phyloP scores from a whole-genome alignment of 257 asterid species.

The Datura wrightii region DNA sequence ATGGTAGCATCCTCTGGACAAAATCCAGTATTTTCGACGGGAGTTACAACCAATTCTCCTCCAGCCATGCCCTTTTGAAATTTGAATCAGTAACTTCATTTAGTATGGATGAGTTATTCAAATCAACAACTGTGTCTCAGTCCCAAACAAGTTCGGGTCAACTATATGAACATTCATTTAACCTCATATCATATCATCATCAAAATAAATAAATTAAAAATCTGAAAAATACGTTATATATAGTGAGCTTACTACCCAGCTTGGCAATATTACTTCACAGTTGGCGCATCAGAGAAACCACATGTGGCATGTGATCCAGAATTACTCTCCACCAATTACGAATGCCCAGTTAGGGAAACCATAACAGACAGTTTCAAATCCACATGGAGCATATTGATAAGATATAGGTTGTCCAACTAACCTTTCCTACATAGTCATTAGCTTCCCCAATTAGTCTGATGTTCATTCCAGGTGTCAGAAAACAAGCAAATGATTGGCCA shows the following conservation, averaged over 20 bases:
- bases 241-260: not conserved
- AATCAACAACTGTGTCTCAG: not conserved
- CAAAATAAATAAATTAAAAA: not conserved
- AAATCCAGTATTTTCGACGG: slow-evolving; percentile 78
- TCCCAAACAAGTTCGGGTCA: not conserved
- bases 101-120: not conserved
- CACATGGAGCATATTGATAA: not conserved
- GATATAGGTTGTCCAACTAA: slow-evolving; percentile 37
- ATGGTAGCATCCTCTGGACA: slow-evolving; percentile 91
- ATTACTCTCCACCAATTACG: not conserved
- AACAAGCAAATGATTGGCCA: slow-evolving; percentile 96
- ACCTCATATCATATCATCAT: slow-evolving; percentile 3
- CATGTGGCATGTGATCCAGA: slow-evolving; percentile 22
- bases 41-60: slow-evolving; percentile 88
- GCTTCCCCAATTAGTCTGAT: slow-evolving; percentile 93
- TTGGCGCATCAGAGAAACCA: not conserved
- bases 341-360: not conserved
- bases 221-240: not conserved
- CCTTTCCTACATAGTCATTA: slow-evolving; percentile 98
- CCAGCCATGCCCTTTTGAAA: slow-evolving; percentile 93
- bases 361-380: slow-evolving; percentile 24
- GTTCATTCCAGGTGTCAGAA: slow-evolving; percentile 98
- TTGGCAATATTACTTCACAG: not conserved
- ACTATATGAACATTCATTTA: not conserved
- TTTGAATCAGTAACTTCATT: slow-evolving; percentile 34